Conservation (phyloP, 169 alveolate species). For the Plasmodium gallinaceum region DNA sequence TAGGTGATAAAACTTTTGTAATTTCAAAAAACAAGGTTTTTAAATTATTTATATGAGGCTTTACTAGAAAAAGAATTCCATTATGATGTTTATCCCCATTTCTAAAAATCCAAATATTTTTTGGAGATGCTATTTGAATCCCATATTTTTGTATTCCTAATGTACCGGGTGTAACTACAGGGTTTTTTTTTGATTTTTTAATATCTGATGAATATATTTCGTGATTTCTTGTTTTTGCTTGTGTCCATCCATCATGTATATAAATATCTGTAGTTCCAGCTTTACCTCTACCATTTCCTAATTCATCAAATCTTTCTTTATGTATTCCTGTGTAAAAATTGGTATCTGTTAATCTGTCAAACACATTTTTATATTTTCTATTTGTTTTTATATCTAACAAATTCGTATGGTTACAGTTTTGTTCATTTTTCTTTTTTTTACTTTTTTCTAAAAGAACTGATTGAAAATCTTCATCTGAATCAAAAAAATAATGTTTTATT, state of each 20-base stretch:
- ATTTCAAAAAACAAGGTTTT: conserved; percentile 86
- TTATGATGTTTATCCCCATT: conserved; percentile 93
- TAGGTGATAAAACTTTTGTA: conserved; percentile 80
- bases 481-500: conserved; percentile 13
- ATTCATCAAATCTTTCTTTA: conserved; percentile 89
- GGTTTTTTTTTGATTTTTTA: conserved; percentile 52
- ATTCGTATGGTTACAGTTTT: conserved; percentile 15
- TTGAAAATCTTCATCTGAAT: neutral
- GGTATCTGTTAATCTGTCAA: conserved; percentile 88
- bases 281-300: conserved; percentile 88
- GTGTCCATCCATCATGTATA: neutral
- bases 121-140: conserved; percentile 88
- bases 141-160: conserved; percentile 90
- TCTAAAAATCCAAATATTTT: conserved; percentile 90
- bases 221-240: no score
- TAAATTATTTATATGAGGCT: conserved; percentile 85
- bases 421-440: neutral
- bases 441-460: conserved; percentile 19
- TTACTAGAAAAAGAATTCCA: conserved; percentile 89
- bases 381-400: conserved; percentile 1
- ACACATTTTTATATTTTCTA: conserved; percentile 77
- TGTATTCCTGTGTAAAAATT: conserved; percentile 89
- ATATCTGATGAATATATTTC: conserved; percentile 18
- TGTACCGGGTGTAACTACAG: conserved; percentile 83
- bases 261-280: conserved; percentile 84